These are phyloP conservation scores for Fomitopsis palustris DNA, from an alignment of 1,284 basidiomycete genomes.

Conservation along the genomic window DNA sequence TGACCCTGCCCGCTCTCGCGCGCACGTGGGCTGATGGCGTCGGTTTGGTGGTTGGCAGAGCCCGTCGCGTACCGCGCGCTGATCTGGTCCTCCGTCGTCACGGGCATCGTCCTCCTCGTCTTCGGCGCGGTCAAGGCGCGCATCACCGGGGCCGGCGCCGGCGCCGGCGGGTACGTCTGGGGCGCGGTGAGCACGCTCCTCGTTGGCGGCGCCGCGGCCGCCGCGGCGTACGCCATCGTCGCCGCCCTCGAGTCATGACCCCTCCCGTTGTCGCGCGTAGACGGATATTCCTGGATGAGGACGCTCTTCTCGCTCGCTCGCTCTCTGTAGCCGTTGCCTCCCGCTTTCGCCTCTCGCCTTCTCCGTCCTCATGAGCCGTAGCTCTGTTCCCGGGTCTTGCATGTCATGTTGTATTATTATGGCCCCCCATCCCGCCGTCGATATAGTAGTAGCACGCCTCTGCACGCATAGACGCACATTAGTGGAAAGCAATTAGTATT, in stretches of 20 bases:
- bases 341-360: too few species aligned
- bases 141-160: conserved; percentile 74
- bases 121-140: conserved; percentile 91
- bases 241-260: conserved; percentile 56
- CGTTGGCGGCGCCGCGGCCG: conserved; percentile 89
- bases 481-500: too few species aligned
- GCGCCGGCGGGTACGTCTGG: conserved; percentile 61
- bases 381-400: too few species aligned
- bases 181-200: conserved; percentile 88
- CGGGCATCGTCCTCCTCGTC: conserved; percentile 80
- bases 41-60: conserved; percentile 15
- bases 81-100: conserved; percentile 73
- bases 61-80: conserved; percentile 58
- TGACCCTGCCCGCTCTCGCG: conserved; percentile 1
- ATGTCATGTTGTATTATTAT: too few species aligned
- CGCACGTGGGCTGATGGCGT: background rate
- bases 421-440: too few species aligned
- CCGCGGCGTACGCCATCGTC: conserved; percentile 85
- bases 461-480: too few species aligned
- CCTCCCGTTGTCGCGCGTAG: too few species aligned
- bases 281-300: too few species aligned
- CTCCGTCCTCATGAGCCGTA: too few species aligned
- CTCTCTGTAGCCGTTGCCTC: too few species aligned
- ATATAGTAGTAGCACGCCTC: too few species aligned
- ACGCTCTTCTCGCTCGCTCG: too few species aligned